A percentile compares a stretch with the other conserved stretches of the same genome.
These are phyloP conservation scores for Lasiodiplodia theobromae DNA, from an alignment of 2,329 filamentous ascomycete genomes.

Conservation along the genomic window DNA sequence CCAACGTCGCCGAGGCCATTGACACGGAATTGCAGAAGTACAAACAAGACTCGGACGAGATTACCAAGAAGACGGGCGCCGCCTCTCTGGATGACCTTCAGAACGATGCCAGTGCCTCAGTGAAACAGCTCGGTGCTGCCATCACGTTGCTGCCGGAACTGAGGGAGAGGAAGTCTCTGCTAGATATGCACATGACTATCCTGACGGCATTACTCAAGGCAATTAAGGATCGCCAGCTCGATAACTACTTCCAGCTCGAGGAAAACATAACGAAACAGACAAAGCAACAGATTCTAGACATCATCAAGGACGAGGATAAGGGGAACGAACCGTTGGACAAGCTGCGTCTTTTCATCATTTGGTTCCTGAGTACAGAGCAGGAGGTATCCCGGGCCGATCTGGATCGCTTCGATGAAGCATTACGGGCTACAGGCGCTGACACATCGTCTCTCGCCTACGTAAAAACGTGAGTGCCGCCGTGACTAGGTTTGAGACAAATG, in stretches of 20 bases:
- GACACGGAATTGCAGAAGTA: conserved; percentile 92
- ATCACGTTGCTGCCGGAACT: conserved; percentile 93
- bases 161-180: conserved; percentile 85
- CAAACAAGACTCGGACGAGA: conserved; percentile 91
- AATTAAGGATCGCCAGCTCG: conserved; percentile 93
- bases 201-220: conserved; percentile 79
- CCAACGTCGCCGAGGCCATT: conserved; percentile 95
- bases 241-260: conserved; percentile 95
- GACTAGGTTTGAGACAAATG: conserved; percentile 6
- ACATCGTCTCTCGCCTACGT: conserved; percentile 83
- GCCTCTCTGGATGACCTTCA: conserved; percentile 92
- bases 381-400: conserved; percentile 84
- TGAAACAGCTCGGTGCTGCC: conserved; percentile 93
- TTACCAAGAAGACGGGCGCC: conserved; percentile 94
- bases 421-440: conserved; percentile 78
- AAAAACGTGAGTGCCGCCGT: conserved; percentile 68
- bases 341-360: conserved; percentile 92
- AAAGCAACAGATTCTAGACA: conserved; percentile 85
- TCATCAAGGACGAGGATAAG: conserved; percentile 81
- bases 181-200: conserved; percentile 99
- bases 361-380: conserved; percentile 86
- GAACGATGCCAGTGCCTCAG: conserved; percentile 85
- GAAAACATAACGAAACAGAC: conserved; percentile 91
- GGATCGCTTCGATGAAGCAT: conserved; percentile 82
- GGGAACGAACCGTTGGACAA: conserved; percentile 88